These are phyloP conservation scores for Rosa persica DNA, from an alignment of 306 rosid genomes.

Conservation along the genomic window DNA sequence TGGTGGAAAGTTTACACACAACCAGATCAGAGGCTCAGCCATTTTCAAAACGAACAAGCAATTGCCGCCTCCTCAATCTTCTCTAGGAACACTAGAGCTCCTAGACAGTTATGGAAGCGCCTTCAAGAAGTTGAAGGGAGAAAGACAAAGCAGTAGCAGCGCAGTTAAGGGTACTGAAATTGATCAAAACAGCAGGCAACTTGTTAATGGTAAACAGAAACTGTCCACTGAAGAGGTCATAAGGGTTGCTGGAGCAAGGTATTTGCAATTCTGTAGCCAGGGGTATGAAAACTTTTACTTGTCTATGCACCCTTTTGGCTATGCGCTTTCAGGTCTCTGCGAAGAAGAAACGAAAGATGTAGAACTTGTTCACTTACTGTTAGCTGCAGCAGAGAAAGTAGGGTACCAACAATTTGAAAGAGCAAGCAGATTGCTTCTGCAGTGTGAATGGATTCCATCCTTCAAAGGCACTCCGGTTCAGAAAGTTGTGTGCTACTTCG, in stretches of 20 bases:
- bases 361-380: conserved; percentile 67
- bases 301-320: conserved; percentile 57
- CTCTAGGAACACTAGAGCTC: conserved; percentile 49
- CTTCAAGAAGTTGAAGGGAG: conserved; percentile 42
- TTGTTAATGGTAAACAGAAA: conserved; percentile 23
- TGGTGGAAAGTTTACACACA: not conserved
- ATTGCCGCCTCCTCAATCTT: conserved; percentile 25
- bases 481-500: conserved; percentile 50
- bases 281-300: conserved; percentile 40
- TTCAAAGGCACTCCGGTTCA: conserved; percentile 37
- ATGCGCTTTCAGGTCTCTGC: conserved; percentile 39
- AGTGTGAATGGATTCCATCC: conserved; percentile 49
- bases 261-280: conserved; percentile 45
- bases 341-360: conserved; percentile 58
- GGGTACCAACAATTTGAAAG: conserved; percentile 56
- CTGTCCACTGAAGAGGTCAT: conserved; percentile 65
- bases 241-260: conserved; percentile 74
- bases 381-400: conserved; percentile 71
- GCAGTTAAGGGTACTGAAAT: not conserved
- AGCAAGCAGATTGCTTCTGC: conserved; percentile 55
- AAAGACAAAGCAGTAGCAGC: conserved; percentile 10
- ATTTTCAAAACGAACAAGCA: conserved; percentile 15
- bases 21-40: conserved; percentile 19
- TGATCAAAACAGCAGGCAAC: not conserved
- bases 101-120: conserved; percentile 46